phyloP scores from a whole-genome alignment of 2,329 filamentous ascomycete genomes.

The Hansfordia pulvinata region DNA sequence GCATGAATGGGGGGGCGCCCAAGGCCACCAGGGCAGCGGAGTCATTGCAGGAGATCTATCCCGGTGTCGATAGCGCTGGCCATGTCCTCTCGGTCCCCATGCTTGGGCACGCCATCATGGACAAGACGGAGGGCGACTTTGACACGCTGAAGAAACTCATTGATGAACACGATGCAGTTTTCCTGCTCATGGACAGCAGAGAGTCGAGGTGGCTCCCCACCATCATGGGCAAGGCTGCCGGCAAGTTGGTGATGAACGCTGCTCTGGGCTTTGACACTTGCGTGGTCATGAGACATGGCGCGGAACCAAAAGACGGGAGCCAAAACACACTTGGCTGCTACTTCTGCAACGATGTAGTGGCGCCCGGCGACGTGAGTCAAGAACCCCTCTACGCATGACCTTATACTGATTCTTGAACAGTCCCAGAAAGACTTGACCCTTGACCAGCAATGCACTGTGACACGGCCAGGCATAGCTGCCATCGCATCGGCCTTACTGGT shows the following conservation, averaged over 20 bases:
- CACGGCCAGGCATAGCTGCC: slow-evolving; percentile 78
- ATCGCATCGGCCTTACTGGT: slow-evolving; percentile 87
- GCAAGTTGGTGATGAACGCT: slow-evolving; percentile 94
- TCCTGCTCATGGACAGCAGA: slow-evolving; percentile 92
- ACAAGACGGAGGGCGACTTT: slow-evolving; percentile 63
- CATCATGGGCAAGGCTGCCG: slow-evolving; percentile 83
- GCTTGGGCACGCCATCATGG: slow-evolving; percentile 77
- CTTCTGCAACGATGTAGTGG: slow-evolving; percentile 96
- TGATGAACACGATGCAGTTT: slow-evolving; percentile 78
- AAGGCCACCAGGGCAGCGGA: slow-evolving; percentile 76
- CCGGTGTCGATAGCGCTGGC: slow-evolving; percentile 71
- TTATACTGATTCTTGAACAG: slow-evolving; percentile 29
- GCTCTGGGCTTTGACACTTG: slow-evolving; percentile 94
- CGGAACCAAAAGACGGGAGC: slow-evolving; percentile 41
- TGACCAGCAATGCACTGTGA: slow-evolving; percentile 97
- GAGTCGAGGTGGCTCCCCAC: slow-evolving; percentile 94
- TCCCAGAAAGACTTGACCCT: slow-evolving; percentile 90
- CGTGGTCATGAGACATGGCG: slow-evolving; percentile 91
- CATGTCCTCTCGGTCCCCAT: slow-evolving; percentile 83
- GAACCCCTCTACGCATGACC: neutral
- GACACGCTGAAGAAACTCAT: slow-evolving; percentile 63
- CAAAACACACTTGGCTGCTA: slow-evolving; percentile 76
- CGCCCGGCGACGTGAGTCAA: slow-evolving; percentile 71
- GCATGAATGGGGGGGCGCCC: slow-evolving; percentile 66
- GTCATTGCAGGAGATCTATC: slow-evolving; percentile 74